These are phyloP conservation scores for Sesbania bispinosa DNA, from an alignment of 306 rosid species.

Conservation along the genomic window DNA sequence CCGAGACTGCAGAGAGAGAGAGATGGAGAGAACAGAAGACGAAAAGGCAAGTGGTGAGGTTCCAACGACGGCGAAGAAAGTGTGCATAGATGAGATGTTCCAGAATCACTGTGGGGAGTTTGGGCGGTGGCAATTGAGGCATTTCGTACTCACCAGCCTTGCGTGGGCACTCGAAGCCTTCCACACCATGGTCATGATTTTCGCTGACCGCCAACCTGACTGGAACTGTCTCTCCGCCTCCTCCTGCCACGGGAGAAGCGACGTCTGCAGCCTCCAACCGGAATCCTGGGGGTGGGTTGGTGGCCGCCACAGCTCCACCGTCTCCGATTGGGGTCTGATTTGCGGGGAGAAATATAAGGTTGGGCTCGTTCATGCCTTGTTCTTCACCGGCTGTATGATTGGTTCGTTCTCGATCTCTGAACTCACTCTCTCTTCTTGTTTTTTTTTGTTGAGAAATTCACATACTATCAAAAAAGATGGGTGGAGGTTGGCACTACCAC, in stretches of 20 bases:
- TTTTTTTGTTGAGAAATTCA: too few species aligned
- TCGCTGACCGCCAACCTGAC: slow-evolving; percentile 69
- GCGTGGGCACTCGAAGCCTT: slow-evolving; percentile 94
- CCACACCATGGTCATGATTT: slow-evolving; percentile 95
- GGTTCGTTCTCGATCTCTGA: too few species aligned
- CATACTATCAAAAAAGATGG: too few species aligned
- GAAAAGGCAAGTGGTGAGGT: too few species aligned
- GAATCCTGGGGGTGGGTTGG: slow-evolving; percentile 80
- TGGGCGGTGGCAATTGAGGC: slow-evolving; percentile 76
- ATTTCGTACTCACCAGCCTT: slow-evolving; percentile 73
- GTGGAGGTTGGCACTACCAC: too few species aligned
- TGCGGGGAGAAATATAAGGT: slow-evolving; percentile 80
- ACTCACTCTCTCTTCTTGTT: background rate
- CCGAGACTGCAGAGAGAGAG: too few species aligned
- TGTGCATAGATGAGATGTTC: slow-evolving; percentile 74
- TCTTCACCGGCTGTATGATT: slow-evolving; percentile 94
- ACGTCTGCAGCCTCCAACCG: background rate
- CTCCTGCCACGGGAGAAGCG: slow-evolving; percentile 28
- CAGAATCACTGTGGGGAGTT: slow-evolving; percentile 75
- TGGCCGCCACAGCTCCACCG: slow-evolving; percentile 42
- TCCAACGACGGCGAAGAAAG: background rate
- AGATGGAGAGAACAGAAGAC: too few species aligned
- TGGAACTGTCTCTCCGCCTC: slow-evolving; percentile 44
- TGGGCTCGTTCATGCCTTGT: slow-evolving; percentile 81
- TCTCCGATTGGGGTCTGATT: slow-evolving; percentile 68